Conservation (phyloP, 2,329 filamentous ascomycete genomes). For the Pseudocercospora fijiensis region DNA sequence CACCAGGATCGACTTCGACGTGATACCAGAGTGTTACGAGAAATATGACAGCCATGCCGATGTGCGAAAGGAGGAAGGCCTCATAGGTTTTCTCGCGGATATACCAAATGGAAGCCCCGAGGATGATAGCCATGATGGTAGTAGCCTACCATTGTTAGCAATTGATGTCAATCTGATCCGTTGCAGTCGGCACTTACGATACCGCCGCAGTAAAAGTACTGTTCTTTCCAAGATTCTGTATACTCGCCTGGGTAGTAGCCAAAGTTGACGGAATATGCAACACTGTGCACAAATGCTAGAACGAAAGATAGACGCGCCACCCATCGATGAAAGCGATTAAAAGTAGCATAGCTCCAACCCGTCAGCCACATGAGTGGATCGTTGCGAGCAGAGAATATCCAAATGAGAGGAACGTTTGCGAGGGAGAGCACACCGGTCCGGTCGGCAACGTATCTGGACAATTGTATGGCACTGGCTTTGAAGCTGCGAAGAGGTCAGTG, state of each 20-base stretch:
- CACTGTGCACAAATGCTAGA: conserved; percentile 62
- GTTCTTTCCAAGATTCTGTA: conserved; percentile 38
- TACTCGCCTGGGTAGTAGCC: conserved; percentile 46
- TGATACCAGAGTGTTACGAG: conserved; percentile 55
- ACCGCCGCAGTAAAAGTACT: conserved; percentile 55
- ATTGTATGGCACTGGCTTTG: conserved; percentile 38
- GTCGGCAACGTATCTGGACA: conserved; percentile 54
- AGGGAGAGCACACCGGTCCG: conserved; percentile 64
- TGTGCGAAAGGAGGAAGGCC: conserved; percentile 52
- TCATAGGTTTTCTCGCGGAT: conserved; percentile 57
- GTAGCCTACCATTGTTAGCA: conserved; percentile 31
- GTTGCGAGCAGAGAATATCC: conserved; percentile 67
- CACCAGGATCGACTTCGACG: conserved; percentile 30
- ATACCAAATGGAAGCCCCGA: conserved; percentile 53
- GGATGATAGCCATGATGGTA: conserved; percentile 48
- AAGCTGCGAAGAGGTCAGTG: conserved; percentile 8
- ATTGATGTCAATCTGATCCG: too few species aligned
- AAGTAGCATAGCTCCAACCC: conserved; percentile 66
- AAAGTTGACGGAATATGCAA: conserved; percentile 49
- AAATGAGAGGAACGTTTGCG: conserved; percentile 63
- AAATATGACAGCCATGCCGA: conserved; percentile 52
- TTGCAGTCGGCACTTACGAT: conserved; percentile 25
- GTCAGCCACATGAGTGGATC: conserved; percentile 66
- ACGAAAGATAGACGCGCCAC: conserved; percentile 62
- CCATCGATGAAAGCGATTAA: conserved; percentile 67